These are phyloP conservation scores for Suillus cothurnatus DNA, from an alignment of 768 basidiomycete genomes.

Conservation along the genomic window DNA sequence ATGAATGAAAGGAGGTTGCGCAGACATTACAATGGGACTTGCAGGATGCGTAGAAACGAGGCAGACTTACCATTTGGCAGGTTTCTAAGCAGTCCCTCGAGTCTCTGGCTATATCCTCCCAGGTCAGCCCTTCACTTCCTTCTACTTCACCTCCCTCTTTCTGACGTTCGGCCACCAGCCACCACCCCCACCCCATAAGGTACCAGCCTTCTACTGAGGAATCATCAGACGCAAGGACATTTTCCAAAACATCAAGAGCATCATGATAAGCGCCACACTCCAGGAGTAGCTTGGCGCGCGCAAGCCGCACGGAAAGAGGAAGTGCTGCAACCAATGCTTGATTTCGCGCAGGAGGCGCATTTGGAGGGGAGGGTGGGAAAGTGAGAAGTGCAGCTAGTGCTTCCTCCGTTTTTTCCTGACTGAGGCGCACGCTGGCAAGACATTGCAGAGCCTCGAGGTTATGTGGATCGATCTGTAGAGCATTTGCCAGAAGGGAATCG, in stretches of 20 bases:
- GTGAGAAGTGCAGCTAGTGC: constrained; percentile 49
- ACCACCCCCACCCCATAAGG: constrained; percentile 93
- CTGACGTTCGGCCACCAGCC: constrained; percentile 74
- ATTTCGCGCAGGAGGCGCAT: constrained; percentile 8
- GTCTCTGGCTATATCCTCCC: constrained; percentile 80
- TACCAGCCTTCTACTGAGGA: constrained; percentile 93
- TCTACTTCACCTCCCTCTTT: constrained; percentile 46
- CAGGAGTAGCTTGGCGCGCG: constrained; percentile 79
- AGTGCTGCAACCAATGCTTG: constrained; percentile 32
- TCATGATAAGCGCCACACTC: constrained; percentile 73
- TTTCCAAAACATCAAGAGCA: constrained; percentile 76
- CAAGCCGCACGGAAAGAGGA: constrained; percentile 72
- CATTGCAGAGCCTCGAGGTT: constrained; percentile 81
- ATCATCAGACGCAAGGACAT: constrained; percentile 79
- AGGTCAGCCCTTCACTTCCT: constrained; percentile 49
- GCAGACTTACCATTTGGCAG: constrained; percentile 67
- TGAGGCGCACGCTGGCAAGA: constrained; percentile 86
- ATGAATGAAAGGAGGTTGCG: background rate
- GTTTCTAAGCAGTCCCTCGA: constrained; percentile 82
- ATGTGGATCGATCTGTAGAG: constrained; percentile 69
- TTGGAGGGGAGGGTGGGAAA: constrained; percentile 20
- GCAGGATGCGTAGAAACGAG: background rate
- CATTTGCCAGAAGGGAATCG: constrained; percentile 72
- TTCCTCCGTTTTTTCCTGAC: constrained; percentile 82
- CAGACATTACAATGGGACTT: background rate